Evolutionary conservation across 169 alveolate species (phyloP).

Genomic region (Theileria sp.): DNA sequence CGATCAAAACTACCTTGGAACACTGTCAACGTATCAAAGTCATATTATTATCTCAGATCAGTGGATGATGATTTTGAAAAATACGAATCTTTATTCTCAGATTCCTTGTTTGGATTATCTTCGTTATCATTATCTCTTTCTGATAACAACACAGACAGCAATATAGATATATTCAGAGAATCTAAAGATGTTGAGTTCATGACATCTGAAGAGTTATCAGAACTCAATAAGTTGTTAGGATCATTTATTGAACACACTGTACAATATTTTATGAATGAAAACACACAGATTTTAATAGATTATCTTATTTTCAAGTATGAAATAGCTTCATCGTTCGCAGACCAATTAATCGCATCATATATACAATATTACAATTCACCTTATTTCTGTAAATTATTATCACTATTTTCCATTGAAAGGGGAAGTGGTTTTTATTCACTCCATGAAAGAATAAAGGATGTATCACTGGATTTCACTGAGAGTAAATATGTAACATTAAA

Average conservation of each 20-base stretch:
- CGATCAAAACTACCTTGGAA: slow-evolving; percentile 27
- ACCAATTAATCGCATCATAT: slow-evolving; percentile 14
- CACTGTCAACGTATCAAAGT: slow-evolving; percentile 12
- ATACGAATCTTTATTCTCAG: slow-evolving; percentile 42
- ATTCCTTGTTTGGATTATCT: slow-evolving; percentile 30
- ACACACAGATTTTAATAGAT: slow-evolving; percentile 31
- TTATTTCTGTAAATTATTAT: slow-evolving; percentile 20
- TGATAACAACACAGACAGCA: neutral
- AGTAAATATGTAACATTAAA: slow-evolving; percentile 18
- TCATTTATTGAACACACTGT: slow-evolving; percentile 30
- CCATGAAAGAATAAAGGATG: slow-evolving; percentile 1
- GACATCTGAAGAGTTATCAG: slow-evolving; percentile 27
- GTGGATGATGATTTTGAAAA: slow-evolving; percentile 22
- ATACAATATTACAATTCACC: slow-evolving; percentile 48
- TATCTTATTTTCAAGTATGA: slow-evolving; percentile 54
- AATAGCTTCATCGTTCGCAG: slow-evolving; percentile 30
- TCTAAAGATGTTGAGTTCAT: slow-evolving; percentile 56
- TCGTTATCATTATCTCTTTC: neutral
- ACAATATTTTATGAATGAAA: slow-evolving; percentile 41
- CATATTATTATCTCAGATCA: slow-evolving; percentile 33
- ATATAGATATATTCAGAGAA: neutral
- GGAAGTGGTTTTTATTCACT: neutral
- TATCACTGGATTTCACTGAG: neutral
- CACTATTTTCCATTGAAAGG: slow-evolving; percentile 6
- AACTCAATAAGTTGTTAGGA: slow-evolving; percentile 22